Percentiles rank a stretch among this genome's conserved stretches.
Evolutionary conservation across 2,329 filamentous ascomycete species (phyloP).

Genomic region (Sclerotiophoma versabilis): DNA sequence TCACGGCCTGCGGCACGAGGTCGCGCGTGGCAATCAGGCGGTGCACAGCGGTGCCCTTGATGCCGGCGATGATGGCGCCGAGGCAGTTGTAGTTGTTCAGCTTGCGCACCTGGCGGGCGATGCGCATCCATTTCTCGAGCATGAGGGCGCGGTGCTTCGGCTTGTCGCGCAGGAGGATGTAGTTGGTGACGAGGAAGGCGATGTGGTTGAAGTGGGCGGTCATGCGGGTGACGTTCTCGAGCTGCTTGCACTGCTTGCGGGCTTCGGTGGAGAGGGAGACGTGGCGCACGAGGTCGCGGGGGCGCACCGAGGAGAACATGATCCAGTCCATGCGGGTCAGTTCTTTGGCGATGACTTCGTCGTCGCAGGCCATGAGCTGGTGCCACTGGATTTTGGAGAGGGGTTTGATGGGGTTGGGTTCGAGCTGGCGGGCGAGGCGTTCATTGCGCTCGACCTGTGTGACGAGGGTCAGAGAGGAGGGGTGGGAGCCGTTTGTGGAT

Average conservation of each 20-base stretch:
- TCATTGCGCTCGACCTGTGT: constrained; percentile 81
- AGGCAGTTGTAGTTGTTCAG: constrained; percentile 97
- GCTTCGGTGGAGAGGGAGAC: constrained; percentile 77
- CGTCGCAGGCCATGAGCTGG: constrained; percentile 83
- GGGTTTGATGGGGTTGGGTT: constrained; percentile 71
- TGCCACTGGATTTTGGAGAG: constrained; percentile 89
- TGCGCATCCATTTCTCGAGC: constrained; percentile 93
- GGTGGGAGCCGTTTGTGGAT: constrained; percentile 35
- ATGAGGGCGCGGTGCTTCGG: constrained; percentile 91
- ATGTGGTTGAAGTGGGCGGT: constrained; percentile 77
- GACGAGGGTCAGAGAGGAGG: constrained; percentile 59
- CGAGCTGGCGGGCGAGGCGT: constrained; percentile 74
- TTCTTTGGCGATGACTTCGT: constrained; percentile 87
- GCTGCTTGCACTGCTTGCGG: constrained; percentile 76
- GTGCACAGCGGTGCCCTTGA: constrained; percentile 87
- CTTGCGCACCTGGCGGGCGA: constrained; percentile 82
- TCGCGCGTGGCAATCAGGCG: constrained; percentile 81
- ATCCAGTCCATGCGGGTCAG: constrained; percentile 97
- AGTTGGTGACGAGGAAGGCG: constrained; percentile 62
- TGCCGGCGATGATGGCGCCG: constrained; percentile 90
- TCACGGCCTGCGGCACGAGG: constrained; percentile 72
- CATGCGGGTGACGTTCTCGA: constrained; percentile 92
- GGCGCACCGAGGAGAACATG: constrained; percentile 94
- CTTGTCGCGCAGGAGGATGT: constrained; percentile 83
- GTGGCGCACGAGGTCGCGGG: constrained; percentile 90